Percentiles rank a stretch among this genome's conserved stretches.
Evolutionary conservation across 805 yeast species (phyloP).

Genomic region (Metschnikowia cerradonensis): DNA sequence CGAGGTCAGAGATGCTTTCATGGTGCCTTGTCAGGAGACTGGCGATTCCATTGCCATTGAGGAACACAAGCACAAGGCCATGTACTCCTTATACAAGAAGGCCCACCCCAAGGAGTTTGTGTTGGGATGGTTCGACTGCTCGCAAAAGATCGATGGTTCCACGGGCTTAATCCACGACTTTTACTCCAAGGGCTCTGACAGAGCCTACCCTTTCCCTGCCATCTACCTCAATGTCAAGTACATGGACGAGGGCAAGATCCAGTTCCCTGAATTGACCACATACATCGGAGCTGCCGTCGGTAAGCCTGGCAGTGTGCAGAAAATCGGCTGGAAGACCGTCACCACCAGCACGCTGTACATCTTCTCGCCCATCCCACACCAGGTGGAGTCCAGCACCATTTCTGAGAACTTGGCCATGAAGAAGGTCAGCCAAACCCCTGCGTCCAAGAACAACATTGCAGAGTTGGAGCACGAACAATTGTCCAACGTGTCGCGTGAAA

Average conservation of each 20-base stretch:
- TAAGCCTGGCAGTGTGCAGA: conserved; percentile 35
- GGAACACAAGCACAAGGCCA: conserved; percentile 67
- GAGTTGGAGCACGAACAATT: conserved; percentile 30
- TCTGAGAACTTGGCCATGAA: conserved; percentile 57
- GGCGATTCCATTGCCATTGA: conserved; percentile 72
- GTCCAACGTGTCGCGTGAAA: conserved; percentile 43
- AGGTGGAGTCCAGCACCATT: conserved; percentile 48
- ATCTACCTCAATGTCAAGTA: conserved; percentile 72
- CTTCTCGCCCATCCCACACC: conserved; percentile 73
- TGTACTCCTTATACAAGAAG: conserved; percentile 67
- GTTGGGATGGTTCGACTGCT: conserved; percentile 79
- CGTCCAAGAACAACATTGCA: conserved; percentile 27
- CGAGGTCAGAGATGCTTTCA: conserved; percentile 69
- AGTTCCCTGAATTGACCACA: conserved; percentile 57
- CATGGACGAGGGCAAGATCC: conserved; percentile 42
- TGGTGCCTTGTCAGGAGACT: conserved; percentile 76
- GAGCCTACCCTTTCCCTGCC: conserved; percentile 73
- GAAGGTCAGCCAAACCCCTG: conserved; percentile 34
- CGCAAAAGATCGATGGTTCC: conserved; percentile 60
- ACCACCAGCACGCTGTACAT: conserved; percentile 44
- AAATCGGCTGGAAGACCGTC: conserved; percentile 38
- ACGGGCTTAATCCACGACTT: conserved; percentile 79
- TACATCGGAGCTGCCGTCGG: conserved; percentile 78
- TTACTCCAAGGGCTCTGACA: conserved; percentile 63
- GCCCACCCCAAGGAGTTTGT: conserved; percentile 76